Evolutionary conservation across 140 eudicot genomes (phyloP).

Genomic region (Senecio squalidus): DNA sequence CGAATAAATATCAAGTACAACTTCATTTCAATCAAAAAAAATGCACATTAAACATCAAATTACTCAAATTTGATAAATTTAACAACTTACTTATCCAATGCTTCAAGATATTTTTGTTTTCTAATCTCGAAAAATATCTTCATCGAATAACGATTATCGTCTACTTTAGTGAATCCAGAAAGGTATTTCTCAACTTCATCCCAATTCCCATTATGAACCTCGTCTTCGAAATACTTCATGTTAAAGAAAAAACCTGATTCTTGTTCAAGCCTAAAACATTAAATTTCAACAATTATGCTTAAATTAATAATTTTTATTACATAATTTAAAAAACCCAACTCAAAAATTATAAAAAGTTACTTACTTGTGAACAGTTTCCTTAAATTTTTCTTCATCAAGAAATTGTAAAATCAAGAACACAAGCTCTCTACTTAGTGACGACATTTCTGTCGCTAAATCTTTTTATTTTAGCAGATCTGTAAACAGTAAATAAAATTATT

Average conservation of each 20-base stretch:
- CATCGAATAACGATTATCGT: conserved; percentile 94
- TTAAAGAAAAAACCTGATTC: conserved; percentile 92
- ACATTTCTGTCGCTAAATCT: conserved; percentile 43
- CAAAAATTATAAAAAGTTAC: conserved; percentile 14
- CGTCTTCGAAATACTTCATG: conserved; percentile 94
- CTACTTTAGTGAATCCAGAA: conserved; percentile 88
- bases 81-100: conserved; percentile 70
- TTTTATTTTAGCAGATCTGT: conserved; percentile 66
- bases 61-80: background rate
- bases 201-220: conserved; percentile 88
- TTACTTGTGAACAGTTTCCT: conserved; percentile 91
- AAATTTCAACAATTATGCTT: background rate
- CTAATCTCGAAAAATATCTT: conserved; percentile 86
- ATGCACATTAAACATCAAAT: conserved; percentile 1
- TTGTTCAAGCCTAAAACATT: conserved; percentile 69
- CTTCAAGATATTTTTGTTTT: conserved; percentile 96
- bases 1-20: background rate
- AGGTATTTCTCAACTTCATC: conserved; percentile 91
- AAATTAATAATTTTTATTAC: no score
- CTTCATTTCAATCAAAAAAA: conserved; percentile 1
- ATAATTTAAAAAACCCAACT: no score
- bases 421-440: conserved; percentile 90
- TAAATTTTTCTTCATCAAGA: conserved; percentile 90
- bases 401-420: conserved; percentile 92
- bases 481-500: background rate